Evolutionary conservation across 805 yeast species (phyloP), one percentile per base, ranked within the genome.

Genomic region (Metschnikowia cubensis): DNA sequence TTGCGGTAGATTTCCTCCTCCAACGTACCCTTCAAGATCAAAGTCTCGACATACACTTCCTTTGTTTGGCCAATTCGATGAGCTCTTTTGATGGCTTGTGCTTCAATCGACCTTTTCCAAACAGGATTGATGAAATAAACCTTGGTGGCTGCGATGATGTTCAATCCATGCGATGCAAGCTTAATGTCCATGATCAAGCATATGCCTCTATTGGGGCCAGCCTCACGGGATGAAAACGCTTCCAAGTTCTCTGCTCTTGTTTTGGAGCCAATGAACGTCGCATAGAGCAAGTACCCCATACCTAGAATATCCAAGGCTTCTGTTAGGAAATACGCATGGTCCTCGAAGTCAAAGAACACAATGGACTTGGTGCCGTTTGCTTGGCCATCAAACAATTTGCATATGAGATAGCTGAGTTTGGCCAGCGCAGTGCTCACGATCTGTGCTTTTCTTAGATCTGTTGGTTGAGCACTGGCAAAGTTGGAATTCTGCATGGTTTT

Each of bases 61-160:
- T 73, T 67, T 0, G 72, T 69, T 55, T 85, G 90, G 0, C 91
- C 90, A 61, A 85, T 85, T 64, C 90, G 75, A 65, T 85, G 91
- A 0, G 89, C 85, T 68, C 91, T 77, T 55, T 85, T 84, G 43
- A 85, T 83, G 0, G 89, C 89, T 58, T 85, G 90, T 0, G 89
- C 89, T 60, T 85, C 90, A 17, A 81, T 70, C 0, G 86, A 76
- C 49, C 81, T 73, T 54, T 76, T 80, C 90, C 89, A 85, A 1
- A 85, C 84, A 1, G 89, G 89, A 55, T 77, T 83, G n/a, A 84
- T 70, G 60, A 85, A 84, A 59, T 82, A 85, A 1, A 85, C 87
- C 47, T 82, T 71, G 0, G 89, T 82, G 3, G 90, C 90, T 0
- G 83, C 74, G 17, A 82, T 78, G 6, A 85, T 82, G 0, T 87